Evolutionary conservation across 2,329 filamentous ascomycete species (phyloP), one percentile per base, ranked within the genome.

Genomic region (Apiospora kogelbergensis): DNA sequence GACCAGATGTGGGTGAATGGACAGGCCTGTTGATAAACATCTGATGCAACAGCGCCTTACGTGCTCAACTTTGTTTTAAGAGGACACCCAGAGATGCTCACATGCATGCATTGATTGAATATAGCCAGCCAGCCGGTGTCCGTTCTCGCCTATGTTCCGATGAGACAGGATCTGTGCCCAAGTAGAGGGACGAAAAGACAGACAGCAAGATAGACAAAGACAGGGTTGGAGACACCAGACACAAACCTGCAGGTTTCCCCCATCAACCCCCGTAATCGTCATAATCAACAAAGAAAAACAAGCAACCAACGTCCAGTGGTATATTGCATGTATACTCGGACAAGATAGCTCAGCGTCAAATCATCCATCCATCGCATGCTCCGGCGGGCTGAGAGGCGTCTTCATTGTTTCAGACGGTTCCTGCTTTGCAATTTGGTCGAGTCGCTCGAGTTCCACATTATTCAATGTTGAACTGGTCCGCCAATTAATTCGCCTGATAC

Each of bases 341-440:
- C 42, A 17, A 20, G 15, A 33, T 33, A 60, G 11, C 48, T 33
- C 6, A 60, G 26, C 17, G 10, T 37, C 46, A 24, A 22, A 22
- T 46, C 45, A 46, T 22, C 22, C 46, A 48, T 26, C 24, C n/a
- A n/a, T 24, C 46, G 11, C 48, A 57, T 57, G 33, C 48, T 37
- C 53, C 30, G 53, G 53, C 26, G 26, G 33, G 53, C 53, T 60
- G 53, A 37, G 53, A 60, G 53, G 53, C 53, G 37, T 37, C 9
- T 60, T 37, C 53, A 60, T 60, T 60, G 53, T 60, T 60, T 60
- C 53, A 60, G 53, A 60, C 6, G 53, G 30, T 60, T 60, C 53
- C 41, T 65, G 63, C 37, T 40, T 40, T 65, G 41, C 42, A 65
- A 65, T 65, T 42, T 65, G 63, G 37, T 65, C 63, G 63, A 44